phyloP scores from a whole-genome alignment of 2,329 filamentous ascomycete genomes.

The Elsinoe australis region DNA sequence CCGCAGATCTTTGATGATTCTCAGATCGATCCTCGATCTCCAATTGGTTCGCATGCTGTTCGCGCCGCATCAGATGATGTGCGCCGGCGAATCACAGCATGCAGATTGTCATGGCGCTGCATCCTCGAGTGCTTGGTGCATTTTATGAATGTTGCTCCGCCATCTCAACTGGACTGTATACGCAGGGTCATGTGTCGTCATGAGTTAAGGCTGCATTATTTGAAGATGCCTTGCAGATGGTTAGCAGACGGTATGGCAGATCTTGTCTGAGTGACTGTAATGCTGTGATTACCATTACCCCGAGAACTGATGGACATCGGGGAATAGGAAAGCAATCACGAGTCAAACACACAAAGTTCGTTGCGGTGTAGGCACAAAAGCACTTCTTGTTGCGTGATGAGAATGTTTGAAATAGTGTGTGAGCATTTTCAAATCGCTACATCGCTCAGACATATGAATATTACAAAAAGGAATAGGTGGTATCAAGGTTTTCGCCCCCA shows the following conservation, averaged over 20 bases:
- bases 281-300: too few species aligned
- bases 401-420: background rate
- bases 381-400: too few species aligned
- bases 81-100: conserved; percentile 3
- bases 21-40: conserved; percentile 1
- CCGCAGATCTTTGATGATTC: conserved; percentile 10
- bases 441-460: conserved; percentile 1
- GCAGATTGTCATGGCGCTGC: background rate
- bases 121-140: too few species aligned
- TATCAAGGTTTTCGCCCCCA: conserved; percentile 9
- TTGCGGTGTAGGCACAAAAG: too few species aligned
- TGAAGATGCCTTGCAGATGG: background rate
- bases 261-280: background rate
- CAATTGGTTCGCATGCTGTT: background rate
- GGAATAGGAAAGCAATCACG: too few species aligned
- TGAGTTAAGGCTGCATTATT: conserved; percentile 7
- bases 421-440: conserved; percentile 5
- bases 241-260: background rate
- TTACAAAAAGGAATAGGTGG: conserved; percentile 15
- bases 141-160: background rate
- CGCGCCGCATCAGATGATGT: conserved; percentile 2
- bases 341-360: too few species aligned
- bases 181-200: conserved; percentile 11
- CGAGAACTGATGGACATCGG: background rate
- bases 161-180: background rate